Base-by-base conservation (phyloP, 176 grass and related monocot genomes). In the Raddia distichophylla region DNA sequence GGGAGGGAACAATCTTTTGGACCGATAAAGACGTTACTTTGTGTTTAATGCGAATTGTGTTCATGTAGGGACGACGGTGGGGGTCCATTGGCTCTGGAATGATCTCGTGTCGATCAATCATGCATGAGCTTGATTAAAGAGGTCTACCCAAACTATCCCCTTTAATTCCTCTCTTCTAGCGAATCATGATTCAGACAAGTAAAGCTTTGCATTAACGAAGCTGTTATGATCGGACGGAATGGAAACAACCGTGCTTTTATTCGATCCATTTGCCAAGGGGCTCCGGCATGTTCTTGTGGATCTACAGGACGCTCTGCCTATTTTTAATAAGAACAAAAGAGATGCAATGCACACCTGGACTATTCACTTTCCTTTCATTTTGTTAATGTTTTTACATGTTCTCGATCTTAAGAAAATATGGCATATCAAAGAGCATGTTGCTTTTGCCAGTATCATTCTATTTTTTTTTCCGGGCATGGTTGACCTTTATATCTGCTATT, bases 261-360 rank as follows among this genome's bases (percentile, higher is more conserved):
- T 78, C 86, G 67, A 5, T 64, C 45, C 43, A 1, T 77, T 64
- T 46, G 35, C 10, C 33, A 9, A 0, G 46, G 19, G 60, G 65
- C 76, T 74, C 66, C 0, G 40, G 46, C 70, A 85, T 81, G 77
- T 81, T 76, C 87, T 42, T 7, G 46, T 80, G 13, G 75, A 83
- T 88, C 50, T 63, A 32, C 10, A 70, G 20, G 22, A 19, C 19
- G 42, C 27, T 57, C 71, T 16, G 16, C 49, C 22, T 51, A 76
- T n/a, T 48, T 43, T 14, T 15, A 40, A 14, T 11, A 14, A 48
- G 10, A 10, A 37, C 27, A 56, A 17, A 48, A 11, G 58, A 45
- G 59, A 34, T 52, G 60, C 3, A 71, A 27, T 12, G 48, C 17
- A 4, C 42, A 73, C 42, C 80, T 60, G 62, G 61, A 78, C 5